Conservation (phyloP, 2,329 filamentous ascomycete genomes). For the Chalaropsis thielavioides region DNA sequence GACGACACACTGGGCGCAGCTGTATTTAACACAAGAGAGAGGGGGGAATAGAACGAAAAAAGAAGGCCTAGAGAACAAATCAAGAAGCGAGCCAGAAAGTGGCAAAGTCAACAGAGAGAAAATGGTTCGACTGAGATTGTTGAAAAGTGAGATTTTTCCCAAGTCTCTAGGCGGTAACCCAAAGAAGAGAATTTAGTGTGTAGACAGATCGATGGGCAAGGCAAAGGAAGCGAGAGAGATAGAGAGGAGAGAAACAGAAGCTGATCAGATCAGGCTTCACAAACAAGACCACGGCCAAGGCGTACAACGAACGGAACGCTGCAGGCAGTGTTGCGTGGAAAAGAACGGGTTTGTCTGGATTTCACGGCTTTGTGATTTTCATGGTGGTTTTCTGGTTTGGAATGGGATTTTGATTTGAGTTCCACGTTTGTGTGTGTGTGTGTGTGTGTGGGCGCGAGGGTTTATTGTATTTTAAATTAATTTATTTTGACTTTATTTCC, state of each 20-base stretch:
- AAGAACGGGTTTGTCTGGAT: not conserved
- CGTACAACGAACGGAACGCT: not conserved
- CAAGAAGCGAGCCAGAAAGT: not conserved
- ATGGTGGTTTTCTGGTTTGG: not conserved
- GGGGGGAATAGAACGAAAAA: not conserved
- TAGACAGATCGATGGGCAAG: too few species aligned
- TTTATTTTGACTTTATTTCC: not conserved
- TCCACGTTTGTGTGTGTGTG: not conserved
- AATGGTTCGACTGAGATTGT: conserved; percentile 4
- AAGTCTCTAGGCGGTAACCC: not conserved
- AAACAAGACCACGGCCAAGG: not conserved
- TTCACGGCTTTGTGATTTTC: not conserved
- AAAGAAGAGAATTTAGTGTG: not conserved
- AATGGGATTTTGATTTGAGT: not conserved
- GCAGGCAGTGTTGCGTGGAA: not conserved
- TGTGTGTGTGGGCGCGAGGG: not conserved
- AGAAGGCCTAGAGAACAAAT: not conserved
- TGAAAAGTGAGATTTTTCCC: not conserved
- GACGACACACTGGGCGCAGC: not conserved
- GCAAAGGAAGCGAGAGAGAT: not conserved
- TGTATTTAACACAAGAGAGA: not conserved
- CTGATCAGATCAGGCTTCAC: not conserved
- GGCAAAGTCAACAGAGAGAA: conserved; percentile 15
- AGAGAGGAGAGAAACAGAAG: not conserved
- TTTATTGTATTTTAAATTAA: not conserved